Conservation (phyloP, 2,329 filamentous ascomycete genomes). For the Trichothecium roseum region DNA sequence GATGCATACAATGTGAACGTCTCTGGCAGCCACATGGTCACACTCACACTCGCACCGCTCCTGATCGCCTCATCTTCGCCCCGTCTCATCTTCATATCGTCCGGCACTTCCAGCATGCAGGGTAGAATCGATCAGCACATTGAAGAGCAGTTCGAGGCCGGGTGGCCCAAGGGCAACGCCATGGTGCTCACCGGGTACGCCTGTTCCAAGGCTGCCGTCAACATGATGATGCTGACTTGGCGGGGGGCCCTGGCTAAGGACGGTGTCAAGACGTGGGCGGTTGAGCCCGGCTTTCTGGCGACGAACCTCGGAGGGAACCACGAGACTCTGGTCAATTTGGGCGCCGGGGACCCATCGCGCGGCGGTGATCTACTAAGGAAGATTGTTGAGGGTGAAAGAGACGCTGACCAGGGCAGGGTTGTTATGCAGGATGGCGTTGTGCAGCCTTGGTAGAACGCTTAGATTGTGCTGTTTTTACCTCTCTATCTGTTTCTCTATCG, state of each 20-base stretch:
- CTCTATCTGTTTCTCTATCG: too few relatives aligned
- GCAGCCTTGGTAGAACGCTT: conserved; percentile 5
- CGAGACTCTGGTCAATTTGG: conserved; percentile 1
- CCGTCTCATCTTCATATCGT: conserved; percentile 33
- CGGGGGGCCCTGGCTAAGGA: conserved; percentile 27
- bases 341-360: conserved; percentile 6
- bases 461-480: too few relatives aligned
- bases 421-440: conserved; percentile 3
- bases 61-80: conserved; percentile 27
- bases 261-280: conserved; percentile 33
- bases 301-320: conserved; percentile 25
- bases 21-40: conserved; percentile 28
- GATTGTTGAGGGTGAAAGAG: conserved; percentile 6
- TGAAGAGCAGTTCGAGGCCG: conserved; percentile 15
- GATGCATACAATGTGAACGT: conserved; percentile 35
- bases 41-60: conserved; percentile 25
- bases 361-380: conserved; percentile 5
- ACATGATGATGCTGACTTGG: conserved; percentile 23
- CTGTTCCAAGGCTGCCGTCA: conserved; percentile 7
- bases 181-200: conserved; percentile 3
- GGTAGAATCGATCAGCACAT: conserved; percentile 5
- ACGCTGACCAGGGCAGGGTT: conserved; percentile 8
- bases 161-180: conserved; percentile 38
- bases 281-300: conserved; percentile 33
- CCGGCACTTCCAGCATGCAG: conserved; percentile 25